Evolutionary conservation across 441 rosid genomes (phyloP).

Genomic region (Eutrema salsugineum): DNA sequence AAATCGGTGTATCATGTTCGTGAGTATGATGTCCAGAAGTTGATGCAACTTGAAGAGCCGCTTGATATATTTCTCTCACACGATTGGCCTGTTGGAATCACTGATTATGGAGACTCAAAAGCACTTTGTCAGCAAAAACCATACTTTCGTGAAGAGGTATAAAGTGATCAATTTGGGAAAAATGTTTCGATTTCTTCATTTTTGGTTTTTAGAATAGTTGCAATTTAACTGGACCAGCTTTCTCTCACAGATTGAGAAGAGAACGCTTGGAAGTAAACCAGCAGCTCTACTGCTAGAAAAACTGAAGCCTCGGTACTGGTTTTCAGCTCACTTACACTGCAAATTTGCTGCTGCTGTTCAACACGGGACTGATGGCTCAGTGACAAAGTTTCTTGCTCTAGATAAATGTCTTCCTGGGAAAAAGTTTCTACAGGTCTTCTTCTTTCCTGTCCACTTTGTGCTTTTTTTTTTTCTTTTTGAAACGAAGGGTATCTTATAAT

Average conservation of each 20-base stretch:
- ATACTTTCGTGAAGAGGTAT: constrained; percentile 70
- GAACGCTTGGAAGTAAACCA: constrained; percentile 82
- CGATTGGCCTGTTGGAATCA: constrained; percentile 92
- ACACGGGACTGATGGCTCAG: constrained; percentile 62
- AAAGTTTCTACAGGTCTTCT: constrained; percentile 63
- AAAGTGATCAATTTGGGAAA: background rate
- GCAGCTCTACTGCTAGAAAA: constrained; percentile 79
- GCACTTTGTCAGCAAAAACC: constrained; percentile 58
- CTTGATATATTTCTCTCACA: constrained; percentile 90
- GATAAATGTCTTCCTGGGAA: constrained; percentile 80
- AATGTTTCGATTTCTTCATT: background rate
- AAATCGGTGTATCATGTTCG: constrained; percentile 87
- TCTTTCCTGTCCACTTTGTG: background rate
- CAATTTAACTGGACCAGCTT: background rate
- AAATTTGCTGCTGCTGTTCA: constrained; percentile 85
- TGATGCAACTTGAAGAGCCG: constrained; percentile 80
- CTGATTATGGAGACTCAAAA: constrained; percentile 72
- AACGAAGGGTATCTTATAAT: constrained; percentile 22
- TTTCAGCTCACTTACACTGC: constrained; percentile 92
- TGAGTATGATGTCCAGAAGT: constrained; percentile 84
- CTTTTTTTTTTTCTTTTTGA: background rate
- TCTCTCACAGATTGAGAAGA: constrained; percentile 46
- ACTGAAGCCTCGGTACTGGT: constrained; percentile 80
- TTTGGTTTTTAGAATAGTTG: background rate
- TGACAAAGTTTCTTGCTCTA: constrained; percentile 88